Evolutionary conservation across 306 rosid species (phyloP).

Genomic region (Carpinus viminea): DNA sequence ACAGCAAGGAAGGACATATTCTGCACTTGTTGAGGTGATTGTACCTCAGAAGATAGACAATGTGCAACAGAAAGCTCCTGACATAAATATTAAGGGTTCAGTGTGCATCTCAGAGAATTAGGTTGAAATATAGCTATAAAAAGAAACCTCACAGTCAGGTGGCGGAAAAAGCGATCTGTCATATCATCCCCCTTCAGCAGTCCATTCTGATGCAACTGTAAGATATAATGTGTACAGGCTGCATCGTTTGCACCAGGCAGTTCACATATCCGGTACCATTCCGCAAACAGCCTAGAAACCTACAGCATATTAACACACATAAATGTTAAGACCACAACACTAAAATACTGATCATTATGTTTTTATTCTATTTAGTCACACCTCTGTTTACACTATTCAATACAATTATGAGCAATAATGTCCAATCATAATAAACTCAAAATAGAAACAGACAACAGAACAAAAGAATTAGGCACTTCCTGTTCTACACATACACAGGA

Average conservation of each 20-base stretch:
- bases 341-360: not conserved
- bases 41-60: constrained; percentile 81
- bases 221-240: constrained; percentile 58
- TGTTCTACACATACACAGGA: not conserved
- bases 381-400: not conserved
- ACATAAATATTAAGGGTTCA: not conserved
- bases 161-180: constrained; percentile 81
- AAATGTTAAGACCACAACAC: constrained; percentile 6
- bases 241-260: constrained; percentile 76
- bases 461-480: not conserved
- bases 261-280: constrained; percentile 91
- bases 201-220: constrained; percentile 79
- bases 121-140: not conserved
- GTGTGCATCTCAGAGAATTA: constrained; percentile 5
- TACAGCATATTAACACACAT: constrained; percentile 32
- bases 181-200: constrained; percentile 87
- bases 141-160: constrained; percentile 57
- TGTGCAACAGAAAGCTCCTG: constrained; percentile 85
- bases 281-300: constrained; percentile 74
- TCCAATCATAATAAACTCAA: not conserved
- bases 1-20: constrained; percentile 78
- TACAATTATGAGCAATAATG: not conserved
- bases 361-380: not conserved
- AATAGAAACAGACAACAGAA: not conserved
- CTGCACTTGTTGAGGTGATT: constrained; percentile 69